Percentiles rank a stretch among this genome's conserved stretches.
phyloP scores from a whole-genome alignment of 805 yeast species.

The Yarrowia divulgata region DNA sequence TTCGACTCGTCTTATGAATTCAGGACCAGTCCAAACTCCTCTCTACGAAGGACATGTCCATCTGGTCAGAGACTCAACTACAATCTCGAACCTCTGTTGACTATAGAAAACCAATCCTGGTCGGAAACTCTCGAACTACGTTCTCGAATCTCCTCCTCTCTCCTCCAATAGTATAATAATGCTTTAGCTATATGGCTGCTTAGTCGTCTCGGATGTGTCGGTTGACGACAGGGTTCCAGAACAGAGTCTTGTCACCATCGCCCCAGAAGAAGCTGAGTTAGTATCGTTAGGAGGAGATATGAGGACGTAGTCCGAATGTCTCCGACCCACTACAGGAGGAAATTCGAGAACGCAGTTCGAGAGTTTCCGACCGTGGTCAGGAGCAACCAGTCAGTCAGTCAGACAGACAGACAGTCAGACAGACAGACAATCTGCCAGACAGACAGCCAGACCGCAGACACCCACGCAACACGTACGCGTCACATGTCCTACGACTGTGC shows the following conservation, averaged over 20 bases:
- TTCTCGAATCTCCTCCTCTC: background rate
- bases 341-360: background rate
- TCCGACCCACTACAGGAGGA: background rate
- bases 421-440: background rate
- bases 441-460: too few species aligned
- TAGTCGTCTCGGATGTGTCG: conserved; percentile 58
- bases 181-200: conserved; percentile 36
- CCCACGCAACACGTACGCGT: background rate
- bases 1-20: too few species aligned
- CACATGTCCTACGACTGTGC: background rate
- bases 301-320: background rate
- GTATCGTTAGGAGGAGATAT: background rate
- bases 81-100: too few species aligned
- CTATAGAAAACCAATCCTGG: too few species aligned
- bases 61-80: too few species aligned
- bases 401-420: too few species aligned
- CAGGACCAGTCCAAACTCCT: too few species aligned
- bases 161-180: conserved; percentile 16
- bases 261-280: conserved; percentile 85
- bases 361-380: background rate
- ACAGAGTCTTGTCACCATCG: conserved; percentile 94
- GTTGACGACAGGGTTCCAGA: conserved; percentile 95
- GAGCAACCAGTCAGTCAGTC: too few species aligned
- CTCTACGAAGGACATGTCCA: too few species aligned
- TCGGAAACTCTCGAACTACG: too few species aligned